Base-by-base conservation (phyloP, 2,329 filamentous ascomycete genomes). In the Colletotrichum sp. region DNA sequence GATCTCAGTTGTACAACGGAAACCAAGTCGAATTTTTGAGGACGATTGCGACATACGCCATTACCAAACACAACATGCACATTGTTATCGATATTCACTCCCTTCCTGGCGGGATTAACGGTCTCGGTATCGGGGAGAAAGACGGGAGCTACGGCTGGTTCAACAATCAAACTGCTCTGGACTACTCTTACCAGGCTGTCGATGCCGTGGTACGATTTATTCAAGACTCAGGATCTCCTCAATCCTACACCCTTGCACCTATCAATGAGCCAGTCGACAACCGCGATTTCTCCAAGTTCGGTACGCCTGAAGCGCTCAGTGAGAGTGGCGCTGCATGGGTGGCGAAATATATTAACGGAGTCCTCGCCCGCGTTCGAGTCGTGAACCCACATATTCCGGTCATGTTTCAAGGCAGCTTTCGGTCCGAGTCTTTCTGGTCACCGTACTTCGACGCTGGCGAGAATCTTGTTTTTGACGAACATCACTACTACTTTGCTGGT, bases 221-320 rank as follows among this genome's bases (percentile, higher is more conserved):
- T 8, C 18, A 62, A 56, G 61, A 16, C 30, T 70, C 67, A 7
- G 55, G 36, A 28, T 70, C 10, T 16, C 67, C 55, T 8, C 22
- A 70, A 22, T 28, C 68, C 28, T 70, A 70, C 39, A 70, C 68
- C 12, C 30, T 71, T 39, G 60, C 58, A 30, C 69, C 69, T 25
- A 25, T 66, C 27, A 66, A 71, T 16, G 58, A 71, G 30, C 69
- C 69, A n/a, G 69, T 55, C 16, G 69, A 71, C 15, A 71, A 71
- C 60, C 58, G 69, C 8, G 69, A 71, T 32, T 55, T 66, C 32
- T 55, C 69, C 10, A 71, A 66, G 39, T 71, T 71, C 16, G 69
- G 69, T 18, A 66, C 58, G 6, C 60, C 69, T 13, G 69, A 71
- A n/a, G 58, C 69, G 7, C 60, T 71, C 8, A 64, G 39, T 39